Conservation (phyloP, 176 grass and related monocot genomes). For the Triticum monococcum region DNA sequence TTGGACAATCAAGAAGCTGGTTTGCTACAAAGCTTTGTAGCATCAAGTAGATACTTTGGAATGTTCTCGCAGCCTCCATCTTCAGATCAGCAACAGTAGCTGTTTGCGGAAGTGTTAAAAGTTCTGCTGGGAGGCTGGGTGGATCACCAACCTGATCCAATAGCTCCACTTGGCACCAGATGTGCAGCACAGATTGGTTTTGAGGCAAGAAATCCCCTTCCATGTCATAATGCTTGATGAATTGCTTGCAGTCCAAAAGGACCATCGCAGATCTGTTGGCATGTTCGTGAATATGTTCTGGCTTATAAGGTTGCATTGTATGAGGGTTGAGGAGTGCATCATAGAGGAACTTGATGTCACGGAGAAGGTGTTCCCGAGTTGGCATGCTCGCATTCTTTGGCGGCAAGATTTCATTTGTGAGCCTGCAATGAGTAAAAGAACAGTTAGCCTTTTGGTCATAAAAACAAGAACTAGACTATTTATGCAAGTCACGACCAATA, state of each 20-base stretch:
- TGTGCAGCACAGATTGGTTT: conserved; percentile 44
- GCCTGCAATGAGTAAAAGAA: conserved; percentile 25
- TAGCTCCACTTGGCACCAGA: conserved; percentile 54
- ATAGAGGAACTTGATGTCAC: conserved; percentile 63
- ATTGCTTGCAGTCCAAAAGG: conserved; percentile 77
- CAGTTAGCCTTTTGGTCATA: background rate
- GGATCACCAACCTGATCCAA: conserved; percentile 40
- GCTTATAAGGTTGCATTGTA: conserved; percentile 55
- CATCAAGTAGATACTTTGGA: conserved; percentile 57
- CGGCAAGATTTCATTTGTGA: background rate
- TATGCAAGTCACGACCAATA: background rate
- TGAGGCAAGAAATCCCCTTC: conserved; percentile 30
- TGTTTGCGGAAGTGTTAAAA: conserved; percentile 42
- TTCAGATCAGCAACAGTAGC: conserved; percentile 74
- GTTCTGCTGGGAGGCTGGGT: conserved; percentile 45
- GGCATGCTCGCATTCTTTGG: conserved; percentile 27
- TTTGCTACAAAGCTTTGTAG: conserved; percentile 50
- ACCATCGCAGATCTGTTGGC: conserved; percentile 29
- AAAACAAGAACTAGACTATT: background rate
- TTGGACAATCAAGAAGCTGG: conserved; percentile 54
- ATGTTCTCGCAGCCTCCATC: conserved; percentile 42
- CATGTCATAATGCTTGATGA: conserved; percentile 67
- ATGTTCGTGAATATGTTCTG: conserved; percentile 22
- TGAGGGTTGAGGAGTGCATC: conserved; percentile 43
- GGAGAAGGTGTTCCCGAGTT: conserved; percentile 33